Percentiles rank a stretch among this genome's conserved stretches.
phyloP scores from a whole-genome alignment of 176 grass and related monocot genomes.

The Neostapfia colusana region DNA sequence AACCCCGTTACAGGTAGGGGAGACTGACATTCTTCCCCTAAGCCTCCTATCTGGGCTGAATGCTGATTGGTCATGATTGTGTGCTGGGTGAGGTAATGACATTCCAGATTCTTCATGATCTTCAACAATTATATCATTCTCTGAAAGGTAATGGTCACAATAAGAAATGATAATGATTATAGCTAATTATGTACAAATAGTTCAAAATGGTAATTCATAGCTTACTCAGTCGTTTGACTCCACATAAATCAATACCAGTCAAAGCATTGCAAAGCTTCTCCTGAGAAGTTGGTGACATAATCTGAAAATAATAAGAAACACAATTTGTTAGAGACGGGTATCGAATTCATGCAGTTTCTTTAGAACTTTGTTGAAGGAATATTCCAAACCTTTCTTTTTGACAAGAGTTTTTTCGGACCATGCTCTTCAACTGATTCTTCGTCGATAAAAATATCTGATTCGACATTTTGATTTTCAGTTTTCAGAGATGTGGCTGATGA shows the following conservation, averaged over 20 bases:
- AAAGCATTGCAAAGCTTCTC: slow-evolving; percentile 57
- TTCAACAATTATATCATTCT: slow-evolving; percentile 23
- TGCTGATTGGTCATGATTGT: slow-evolving; percentile 35
- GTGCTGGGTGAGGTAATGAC: slow-evolving; percentile 26
- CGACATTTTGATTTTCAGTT: slow-evolving; percentile 21
- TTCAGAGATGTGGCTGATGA: slow-evolving; percentile 8
- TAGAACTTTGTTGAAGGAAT: slow-evolving; percentile 18
- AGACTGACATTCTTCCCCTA: slow-evolving; percentile 19
- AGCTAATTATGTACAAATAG: slow-evolving; percentile 12
- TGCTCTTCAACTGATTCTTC: slow-evolving; percentile 43
- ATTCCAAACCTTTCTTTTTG: slow-evolving; percentile 51
- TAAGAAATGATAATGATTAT: neutral
- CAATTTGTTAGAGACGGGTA: slow-evolving; percentile 1
- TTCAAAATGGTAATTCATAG: slow-evolving; percentile 15
- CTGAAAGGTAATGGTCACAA: slow-evolving; percentile 35
- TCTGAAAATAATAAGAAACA: slow-evolving; percentile 38
- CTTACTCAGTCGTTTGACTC: slow-evolving; percentile 49
- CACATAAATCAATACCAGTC: slow-evolving; percentile 57
- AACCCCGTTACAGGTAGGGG: slow-evolving; percentile 48
- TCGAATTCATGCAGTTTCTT: neutral
- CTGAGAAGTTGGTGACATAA: slow-evolving; percentile 52
- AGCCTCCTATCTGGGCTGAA: slow-evolving; percentile 40
- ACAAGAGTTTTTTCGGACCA: slow-evolving; percentile 46
- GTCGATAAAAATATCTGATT: slow-evolving; percentile 1
- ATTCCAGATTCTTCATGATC: slow-evolving; percentile 21